Conservation (phyloP, 2,329 filamentous ascomycete genomes). For the Botrytis pseudocinerea region DNA sequence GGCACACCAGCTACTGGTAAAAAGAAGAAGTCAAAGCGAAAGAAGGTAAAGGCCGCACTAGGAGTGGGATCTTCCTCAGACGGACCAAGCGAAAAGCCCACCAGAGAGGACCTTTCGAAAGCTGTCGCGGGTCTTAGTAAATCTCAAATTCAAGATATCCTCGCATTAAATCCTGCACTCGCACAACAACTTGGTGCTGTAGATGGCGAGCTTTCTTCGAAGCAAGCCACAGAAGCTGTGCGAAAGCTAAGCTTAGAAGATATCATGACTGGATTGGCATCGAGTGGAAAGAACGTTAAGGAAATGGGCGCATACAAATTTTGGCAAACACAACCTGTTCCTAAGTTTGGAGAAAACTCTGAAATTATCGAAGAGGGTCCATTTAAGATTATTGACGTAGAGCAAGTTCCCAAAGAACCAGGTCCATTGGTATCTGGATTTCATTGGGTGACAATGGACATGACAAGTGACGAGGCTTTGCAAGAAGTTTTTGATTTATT, state of each 20-base stretch:
- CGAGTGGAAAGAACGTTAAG: slow-evolving; percentile 84
- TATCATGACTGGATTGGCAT: slow-evolving; percentile 72
- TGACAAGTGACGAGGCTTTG: slow-evolving; percentile 74
- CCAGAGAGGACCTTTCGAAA: slow-evolving; percentile 50
- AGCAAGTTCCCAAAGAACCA: slow-evolving; percentile 76
- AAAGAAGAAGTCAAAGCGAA: slow-evolving; percentile 67
- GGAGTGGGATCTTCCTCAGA: slow-evolving; percentile 33
- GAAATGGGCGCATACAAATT: slow-evolving; percentile 98
- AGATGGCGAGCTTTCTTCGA: slow-evolving; percentile 40
- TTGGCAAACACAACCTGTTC: slow-evolving; percentile 96
- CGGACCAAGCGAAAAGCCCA: slow-evolving; percentile 38
- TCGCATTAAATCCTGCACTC: slow-evolving; percentile 71
- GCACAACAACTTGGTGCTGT: slow-evolving; percentile 55
- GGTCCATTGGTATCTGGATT: slow-evolving; percentile 77
- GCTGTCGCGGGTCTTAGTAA: slow-evolving; percentile 50
- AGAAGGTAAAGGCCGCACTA: slow-evolving; percentile 54
- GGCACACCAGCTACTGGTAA: slow-evolving; percentile 42
- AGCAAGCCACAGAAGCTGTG: slow-evolving; percentile 53
- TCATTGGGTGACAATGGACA: slow-evolving; percentile 90
- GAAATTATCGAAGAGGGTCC: slow-evolving; percentile 71
- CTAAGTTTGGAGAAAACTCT: slow-evolving; percentile 69
- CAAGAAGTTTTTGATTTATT: slow-evolving; percentile 91
- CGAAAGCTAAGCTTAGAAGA: slow-evolving; percentile 68
- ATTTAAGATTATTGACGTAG: slow-evolving; percentile 76
- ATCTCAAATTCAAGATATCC: slow-evolving; percentile 63